Base-by-base conservation (phyloP, 2,329 filamentous ascomycete species). In the Claviceps sorghi region DNA sequence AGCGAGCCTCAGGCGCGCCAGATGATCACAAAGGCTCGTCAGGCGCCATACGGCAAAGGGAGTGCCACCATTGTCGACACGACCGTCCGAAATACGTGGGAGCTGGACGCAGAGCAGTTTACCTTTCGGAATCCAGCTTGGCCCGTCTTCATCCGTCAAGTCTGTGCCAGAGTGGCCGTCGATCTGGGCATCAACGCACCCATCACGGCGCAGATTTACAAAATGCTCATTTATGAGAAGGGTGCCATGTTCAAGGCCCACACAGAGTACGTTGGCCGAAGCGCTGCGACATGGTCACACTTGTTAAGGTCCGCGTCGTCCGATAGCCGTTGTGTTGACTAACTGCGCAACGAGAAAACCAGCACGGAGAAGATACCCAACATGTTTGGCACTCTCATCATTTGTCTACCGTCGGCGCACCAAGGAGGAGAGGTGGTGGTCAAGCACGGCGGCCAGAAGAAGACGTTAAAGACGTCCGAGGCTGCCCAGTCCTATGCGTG, bases 311-410 rank as follows among this genome's bases (percentile, higher is more conserved):
- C 34, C 4, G 9, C n/a, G 10, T 26, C n/a, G 17, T 46, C 7
- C 30, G 45, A 15, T 17, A 21, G 17, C n/a, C 13, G 36, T 43
- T 15, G 40, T 21, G 38, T n/a, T 29, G 40, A 42, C 42, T 54
- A 7, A 56, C 15, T 3, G 9, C 53, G 10, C 13, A 9, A 32
- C 6, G 2, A 42, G 19, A 42, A 42, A 21, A 42, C 13, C 22
- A 69, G 67, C 58, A 71, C 67, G 0, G 70, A 76, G 54, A 76
- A 75, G 48, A 64, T 62, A 0, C 67, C 69, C 0, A 67, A 68
- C 19, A 76, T 76, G 69, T 67, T 79, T 54, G 76, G 72, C 3
- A 78, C 72, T 0, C 62, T 79, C 2, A 66, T 74, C 40, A 60
- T 79, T 26, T 69, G 66, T 53, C 62, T 79, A 4, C 73, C 74